Conservation (phyloP, 2,329 filamentous ascomycete species). For the Penicillium griseofulvum region DNA sequence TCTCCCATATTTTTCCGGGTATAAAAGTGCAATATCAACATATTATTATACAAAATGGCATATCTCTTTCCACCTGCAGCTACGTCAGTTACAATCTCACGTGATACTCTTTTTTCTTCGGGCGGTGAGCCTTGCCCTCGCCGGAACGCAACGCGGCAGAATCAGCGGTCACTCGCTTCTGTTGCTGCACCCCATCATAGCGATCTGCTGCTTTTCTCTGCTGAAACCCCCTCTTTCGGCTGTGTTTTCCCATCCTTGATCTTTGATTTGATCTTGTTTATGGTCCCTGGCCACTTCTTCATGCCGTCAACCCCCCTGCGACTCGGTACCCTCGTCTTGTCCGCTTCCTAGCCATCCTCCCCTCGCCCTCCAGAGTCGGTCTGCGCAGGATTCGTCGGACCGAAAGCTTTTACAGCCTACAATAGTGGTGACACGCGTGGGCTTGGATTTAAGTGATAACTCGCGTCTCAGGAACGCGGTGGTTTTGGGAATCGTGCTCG, state of each 20-base stretch:
- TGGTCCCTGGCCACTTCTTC: constrained; percentile 19
- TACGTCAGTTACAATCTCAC: constrained; percentile 22
- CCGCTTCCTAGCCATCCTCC: constrained; percentile 34
- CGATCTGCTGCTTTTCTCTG: constrained; percentile 18
- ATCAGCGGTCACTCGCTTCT: constrained; percentile 26
- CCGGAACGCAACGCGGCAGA: constrained; percentile 22
- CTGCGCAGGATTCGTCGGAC: constrained; percentile 18
- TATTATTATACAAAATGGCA: background rate
- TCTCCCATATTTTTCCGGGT: no score
- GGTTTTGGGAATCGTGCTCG: constrained; percentile 29
- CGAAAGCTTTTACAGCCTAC: constrained; percentile 10
- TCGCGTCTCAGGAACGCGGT: constrained; percentile 23
- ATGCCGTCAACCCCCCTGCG: constrained; percentile 35
- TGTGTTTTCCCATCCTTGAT: constrained; percentile 15
- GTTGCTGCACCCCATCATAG: constrained; percentile 27
- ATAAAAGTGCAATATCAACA: background rate
- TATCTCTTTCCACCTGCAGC: background rate
- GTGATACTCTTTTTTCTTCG: constrained; percentile 21
- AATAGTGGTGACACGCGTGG: constrained; percentile 16
- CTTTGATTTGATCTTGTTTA: constrained; percentile 13
- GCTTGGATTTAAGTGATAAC: background rate
- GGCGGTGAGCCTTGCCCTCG: constrained; percentile 23
- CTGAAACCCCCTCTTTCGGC: constrained; percentile 9
- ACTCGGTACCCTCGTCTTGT: constrained; percentile 33
- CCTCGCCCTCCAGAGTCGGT: constrained; percentile 23